Evolutionary conservation across 2,329 filamentous ascomycete species (phyloP).

Genomic region (Fusarium nurragi): DNA sequence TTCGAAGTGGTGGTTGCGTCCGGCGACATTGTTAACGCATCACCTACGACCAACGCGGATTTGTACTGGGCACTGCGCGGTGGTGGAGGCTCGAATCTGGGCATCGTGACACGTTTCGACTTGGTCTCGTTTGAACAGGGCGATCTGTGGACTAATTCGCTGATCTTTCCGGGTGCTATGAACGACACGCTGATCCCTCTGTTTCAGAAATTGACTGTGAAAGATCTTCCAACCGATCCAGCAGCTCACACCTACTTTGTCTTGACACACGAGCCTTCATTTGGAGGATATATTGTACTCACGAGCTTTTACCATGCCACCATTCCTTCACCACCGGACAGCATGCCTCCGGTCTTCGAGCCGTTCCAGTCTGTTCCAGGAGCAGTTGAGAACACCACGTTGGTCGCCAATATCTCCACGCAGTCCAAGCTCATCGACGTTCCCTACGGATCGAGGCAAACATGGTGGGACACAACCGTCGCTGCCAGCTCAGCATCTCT

Average conservation of each 20-base stretch:
- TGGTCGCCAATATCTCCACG: not conserved
- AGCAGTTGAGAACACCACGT: not conserved
- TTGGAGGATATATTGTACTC: not conserved
- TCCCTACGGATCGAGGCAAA: not conserved
- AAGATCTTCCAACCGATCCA: not conserved
- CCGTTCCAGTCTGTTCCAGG: not conserved
- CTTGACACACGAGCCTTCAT: not conserved
- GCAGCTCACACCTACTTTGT: not conserved
- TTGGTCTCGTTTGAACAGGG: slow-evolving; percentile 44
- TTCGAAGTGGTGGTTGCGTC: slow-evolving; percentile 60
- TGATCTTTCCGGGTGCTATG: not conserved
- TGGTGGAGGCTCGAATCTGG: slow-evolving; percentile 19
- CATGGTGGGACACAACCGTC: not conserved
- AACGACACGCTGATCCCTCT: slow-evolving; percentile 25
- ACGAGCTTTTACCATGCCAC: not conserved
- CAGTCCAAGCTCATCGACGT: not conserved
- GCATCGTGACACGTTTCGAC: slow-evolving; percentile 44
- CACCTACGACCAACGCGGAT: not conserved
- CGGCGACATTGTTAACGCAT: slow-evolving; percentile 52
- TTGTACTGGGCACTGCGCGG: slow-evolving; percentile 25
- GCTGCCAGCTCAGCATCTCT: not conserved
- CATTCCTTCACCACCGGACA: not conserved
- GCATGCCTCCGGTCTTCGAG: not conserved
- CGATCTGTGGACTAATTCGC: slow-evolving; percentile 44
- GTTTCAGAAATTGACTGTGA: slow-evolving; percentile 18